Evolutionary conservation across 306 rosid genomes (phyloP), one percentile per base, ranked within the genome.

Genomic region (Abrus precatorius): DNA sequence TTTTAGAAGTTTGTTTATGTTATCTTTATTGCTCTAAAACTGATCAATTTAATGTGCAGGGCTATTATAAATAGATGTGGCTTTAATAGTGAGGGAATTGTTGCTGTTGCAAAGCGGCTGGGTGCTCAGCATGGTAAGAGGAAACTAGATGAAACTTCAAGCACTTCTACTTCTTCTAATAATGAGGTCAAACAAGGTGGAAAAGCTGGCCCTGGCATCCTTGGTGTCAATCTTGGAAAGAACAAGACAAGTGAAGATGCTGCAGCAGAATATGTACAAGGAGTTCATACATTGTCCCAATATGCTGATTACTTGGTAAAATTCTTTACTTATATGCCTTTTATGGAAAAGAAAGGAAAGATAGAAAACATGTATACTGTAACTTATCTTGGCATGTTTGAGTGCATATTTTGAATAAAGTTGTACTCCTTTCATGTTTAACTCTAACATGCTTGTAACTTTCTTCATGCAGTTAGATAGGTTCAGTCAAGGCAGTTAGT

Each of bases 181-280:
- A 89, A 90, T 69, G 99, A 95, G 68, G 88, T 84, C 81, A 91
- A 86, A 74, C 89, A 86, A 6, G 97, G 97, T 69, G 99, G 99
- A 74, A 95, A 95, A 85, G 97, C 99, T 77, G 99, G 99, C 43
- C 99, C 99, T 69, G 99, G 99, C 47, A 91, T 95, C 81, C 93
- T 95, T 80, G 99, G 99, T 11, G 99, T 95, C 79, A 95, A 95
- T 91, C 94, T 95, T 71, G 99, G 99, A 78, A 95, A 95, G 85
- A 95, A 95, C 85, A 95, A 95, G 81, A 91, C 91, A 55, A 95
- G 97, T 82, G 99, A 95, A 90, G 99, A 95, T 88, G 97, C 99
- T 86, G 89, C 92, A 13, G 88, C 91, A 49, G 99, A 95, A 80
- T 95, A 95, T 87, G 97, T 93, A 82, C 99, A 93, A 85, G 97